Conservation (phyloP, 1,284 basidiomycete genomes). For the Apiotrichum laibachii region DNA sequence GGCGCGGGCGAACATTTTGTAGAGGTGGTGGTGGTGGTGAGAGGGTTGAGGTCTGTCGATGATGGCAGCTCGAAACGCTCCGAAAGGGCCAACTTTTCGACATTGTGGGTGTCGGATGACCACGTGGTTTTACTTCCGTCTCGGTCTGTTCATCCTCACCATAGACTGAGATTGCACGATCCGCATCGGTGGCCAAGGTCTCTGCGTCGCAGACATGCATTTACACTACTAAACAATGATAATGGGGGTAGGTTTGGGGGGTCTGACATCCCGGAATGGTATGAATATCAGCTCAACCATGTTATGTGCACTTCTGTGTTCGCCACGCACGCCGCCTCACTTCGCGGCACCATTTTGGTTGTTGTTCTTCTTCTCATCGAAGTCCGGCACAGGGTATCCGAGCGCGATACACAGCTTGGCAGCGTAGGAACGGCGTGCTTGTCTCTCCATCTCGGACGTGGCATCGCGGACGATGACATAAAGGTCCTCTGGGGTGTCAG, state of each 20-base stretch:
- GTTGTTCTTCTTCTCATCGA: not conserved
- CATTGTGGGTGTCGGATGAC: not conserved
- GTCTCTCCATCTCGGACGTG: conserved; percentile 15
- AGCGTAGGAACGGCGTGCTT: conserved; percentile 19
- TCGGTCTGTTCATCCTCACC: not conserved
- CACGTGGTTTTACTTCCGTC: conserved; percentile 1
- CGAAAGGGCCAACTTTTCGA: too few species aligned
- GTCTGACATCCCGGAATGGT: not conserved
- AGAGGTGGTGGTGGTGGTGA: too few species aligned
- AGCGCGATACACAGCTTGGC: conserved; percentile 7
- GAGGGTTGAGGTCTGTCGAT: too few species aligned
- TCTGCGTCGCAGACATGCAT: not conserved
- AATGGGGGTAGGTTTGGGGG: not conserved
- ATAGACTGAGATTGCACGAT: not conserved
- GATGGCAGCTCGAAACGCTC: too few species aligned
- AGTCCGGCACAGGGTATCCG: not conserved
- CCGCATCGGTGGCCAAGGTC: too few species aligned
- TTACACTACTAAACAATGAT: not conserved
- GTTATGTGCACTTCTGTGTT: not conserved
- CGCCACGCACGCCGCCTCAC: too few species aligned
- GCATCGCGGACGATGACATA: conserved; percentile 23
- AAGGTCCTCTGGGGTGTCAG: conserved; percentile 22
- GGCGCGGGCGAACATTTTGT: conserved; percentile 4
- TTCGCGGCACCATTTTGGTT: not conserved
- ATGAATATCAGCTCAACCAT: not conserved